Base-by-base conservation (phyloP, 331 rosid genomes). In the Spiraea crenata region DNA sequence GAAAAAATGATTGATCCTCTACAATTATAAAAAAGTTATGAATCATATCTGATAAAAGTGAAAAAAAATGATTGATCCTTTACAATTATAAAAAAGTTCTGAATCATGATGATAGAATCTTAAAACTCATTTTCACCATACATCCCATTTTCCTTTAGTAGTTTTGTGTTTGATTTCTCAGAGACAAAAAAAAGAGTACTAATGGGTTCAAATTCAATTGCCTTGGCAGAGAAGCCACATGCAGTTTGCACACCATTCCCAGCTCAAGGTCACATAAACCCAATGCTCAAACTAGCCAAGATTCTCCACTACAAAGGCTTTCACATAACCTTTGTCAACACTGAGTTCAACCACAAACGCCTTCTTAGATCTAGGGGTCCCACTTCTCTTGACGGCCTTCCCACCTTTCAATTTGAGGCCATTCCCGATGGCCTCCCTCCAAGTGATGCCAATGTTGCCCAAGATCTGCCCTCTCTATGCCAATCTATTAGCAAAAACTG, bases 391-490 rank as follows among this genome's bases (percentile, higher is more conserved):
- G n/a, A 49, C 6, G 69, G 76, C 11, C 45, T 72, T 31, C 69
- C 69, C 49, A 25, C 67, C 11, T 72, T 72, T 40, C 19, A 9
- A 10, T 72, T 72, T 2, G 34, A 12, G 20, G 49, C 69, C 55
- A 72, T 72, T 63, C 52, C 76, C 3, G 76, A 72, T 14, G 76
- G 76, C 37, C 76, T 72, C 12, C 76, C 69, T 72, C 54, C 61
- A 8, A 61, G 65, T 9, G 79, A 74, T 3, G 52, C 40, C 4
- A 71, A 79, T 9, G 76, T 61, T 41, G 49, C 76, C 1, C 69
- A 72, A 49, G n/a, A 72, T 60, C 37, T 72, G 16, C 9, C 60
- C 5, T 8, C 68, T 25, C 76, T 35, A 40, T 9, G 37, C 38
- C 3, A 12, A 2, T 60, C 69, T 34, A 59, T 11, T 13, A 51